Base-by-base conservation (phyloP, 768 basidiomycete species). In the Lyophyllum shimeji region DNA sequence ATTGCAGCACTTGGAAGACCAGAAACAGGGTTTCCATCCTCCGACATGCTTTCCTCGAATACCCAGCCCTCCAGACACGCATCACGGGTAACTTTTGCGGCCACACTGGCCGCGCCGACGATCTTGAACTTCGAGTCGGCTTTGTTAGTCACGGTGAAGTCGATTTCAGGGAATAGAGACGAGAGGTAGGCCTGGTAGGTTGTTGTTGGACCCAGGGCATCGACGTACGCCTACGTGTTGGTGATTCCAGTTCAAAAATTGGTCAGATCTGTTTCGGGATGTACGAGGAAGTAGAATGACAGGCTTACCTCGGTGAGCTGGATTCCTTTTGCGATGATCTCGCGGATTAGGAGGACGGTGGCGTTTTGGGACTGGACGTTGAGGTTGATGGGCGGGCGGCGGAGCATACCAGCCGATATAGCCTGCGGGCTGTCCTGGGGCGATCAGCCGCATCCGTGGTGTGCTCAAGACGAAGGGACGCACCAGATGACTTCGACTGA, bases 81-180 rank as follows among this genome's bases (percentile, higher is more conserved):
- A 65, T 98, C 96, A 53, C 96, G 79, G 0, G 95, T 98, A 24
- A 96, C 95, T 72, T 99, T 99, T 1, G 97, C 97, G 2, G 94
- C 94, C n/a, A 98, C 93, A 68, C 92, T 94, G 1, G 96, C 97
- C 6, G 97, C 97, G 20, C 93, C 89, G 56, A 99, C 97, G 57
- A 99, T 95, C 66, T 95, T 97, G 80, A 84, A 99, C 58, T 91
- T 86, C n/a, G 87, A 86, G 66, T 99, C 97, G 15, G 97, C 97
- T 71, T 99, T 98, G 24, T 85, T 83, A 9, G 86, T 82, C 21
- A 99, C 97, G 0, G 92, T 95, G 68, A 99, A 95, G 39, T 76
- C 73, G 60, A 98, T 90, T 7, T 83, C 85, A 0, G 93, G 91
- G 69, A 98, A 99, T 29, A 86, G 66, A 7, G 79, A 78, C 12